phyloP scores from a whole-genome alignment of 306 rosid species.

The Vachellia pachyceras region DNA sequence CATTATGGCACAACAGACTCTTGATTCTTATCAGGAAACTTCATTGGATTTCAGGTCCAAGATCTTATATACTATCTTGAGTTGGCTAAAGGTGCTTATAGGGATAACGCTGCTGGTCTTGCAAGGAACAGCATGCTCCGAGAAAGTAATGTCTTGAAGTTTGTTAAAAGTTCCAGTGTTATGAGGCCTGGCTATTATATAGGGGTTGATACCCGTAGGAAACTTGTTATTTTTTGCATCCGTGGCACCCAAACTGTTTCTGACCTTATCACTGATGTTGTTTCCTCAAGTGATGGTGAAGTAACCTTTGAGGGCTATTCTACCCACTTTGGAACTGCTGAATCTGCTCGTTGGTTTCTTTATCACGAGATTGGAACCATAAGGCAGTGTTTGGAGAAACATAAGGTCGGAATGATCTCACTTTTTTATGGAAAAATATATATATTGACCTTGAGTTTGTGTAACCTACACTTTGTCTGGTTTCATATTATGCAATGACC shows the following conservation, averaged over 20 bases:
- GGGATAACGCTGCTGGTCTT: conserved; percentile 61
- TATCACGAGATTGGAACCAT: conserved; percentile 70
- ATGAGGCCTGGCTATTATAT: conserved; percentile 96
- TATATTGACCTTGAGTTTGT: background rate
- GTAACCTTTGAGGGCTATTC: conserved; percentile 88
- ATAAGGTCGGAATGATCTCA: conserved; percentile 63
- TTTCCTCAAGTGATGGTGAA: conserved; percentile 72
- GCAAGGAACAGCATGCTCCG: conserved; percentile 89
- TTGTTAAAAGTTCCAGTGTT: conserved; percentile 72
- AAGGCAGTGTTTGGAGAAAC: conserved; percentile 70
- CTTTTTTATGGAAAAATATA: background rate
- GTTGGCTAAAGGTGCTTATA: conserved; percentile 84
- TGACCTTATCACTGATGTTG: conserved; percentile 90
- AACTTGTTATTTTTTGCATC: conserved; percentile 82
- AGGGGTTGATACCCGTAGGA: conserved; percentile 77
- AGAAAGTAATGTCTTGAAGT: conserved; percentile 84
- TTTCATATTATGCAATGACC: background rate
- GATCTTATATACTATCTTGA: conserved; percentile 88
- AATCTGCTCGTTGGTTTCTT: conserved; percentile 97
- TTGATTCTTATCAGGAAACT: conserved; percentile 40
- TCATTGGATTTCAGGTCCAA: conserved; percentile 69
- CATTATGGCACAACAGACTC: conserved; percentile 16
- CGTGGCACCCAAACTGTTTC: conserved; percentile 92
- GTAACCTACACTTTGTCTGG: background rate
- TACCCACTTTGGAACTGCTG: conserved; percentile 89